These are phyloP conservation scores for Hordeum marinum DNA, from an alignment of 176 grass and related monocot genomes.

Conservation along the genomic window DNA sequence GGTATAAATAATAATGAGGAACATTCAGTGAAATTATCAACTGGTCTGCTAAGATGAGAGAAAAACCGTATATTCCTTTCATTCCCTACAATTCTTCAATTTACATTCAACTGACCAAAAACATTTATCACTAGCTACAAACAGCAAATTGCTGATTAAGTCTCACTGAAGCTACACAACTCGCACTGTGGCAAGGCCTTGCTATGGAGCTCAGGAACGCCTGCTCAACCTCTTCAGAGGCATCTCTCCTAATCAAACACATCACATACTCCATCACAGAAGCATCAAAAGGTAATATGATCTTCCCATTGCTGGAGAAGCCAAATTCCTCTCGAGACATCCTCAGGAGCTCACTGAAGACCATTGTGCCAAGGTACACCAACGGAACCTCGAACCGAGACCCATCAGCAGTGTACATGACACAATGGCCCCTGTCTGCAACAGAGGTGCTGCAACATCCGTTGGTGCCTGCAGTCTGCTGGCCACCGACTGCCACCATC, in stretches of 20 bases:
- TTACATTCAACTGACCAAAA: not conserved
- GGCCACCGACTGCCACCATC: not conserved
- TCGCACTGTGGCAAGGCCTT: not conserved
- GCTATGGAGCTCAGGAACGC: constrained; percentile 28
- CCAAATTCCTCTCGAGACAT: constrained; percentile 61
- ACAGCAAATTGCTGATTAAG: constrained; percentile 14
- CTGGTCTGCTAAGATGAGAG: not conserved
- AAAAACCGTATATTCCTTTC: not conserved
- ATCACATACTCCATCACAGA: constrained; percentile 39
- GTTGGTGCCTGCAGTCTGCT: not conserved
- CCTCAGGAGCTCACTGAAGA: constrained; percentile 35
- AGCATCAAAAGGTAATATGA: constrained; percentile 49
- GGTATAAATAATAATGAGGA: not conserved
- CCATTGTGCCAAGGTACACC: constrained; percentile 21
- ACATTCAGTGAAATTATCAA: not conserved
- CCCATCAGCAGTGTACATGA: constrained; percentile 46
- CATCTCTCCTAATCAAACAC: constrained; percentile 33
- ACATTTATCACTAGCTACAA: not conserved
- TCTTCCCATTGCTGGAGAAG: constrained; percentile 25
- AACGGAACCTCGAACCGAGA: constrained; percentile 45
- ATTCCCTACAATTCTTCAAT: not conserved
- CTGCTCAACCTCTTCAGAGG: constrained; percentile 34
- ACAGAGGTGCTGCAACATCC: constrained; percentile 6
- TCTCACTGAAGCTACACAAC: not conserved
- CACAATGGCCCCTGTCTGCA: constrained; percentile 45